Evolutionary conservation across 2,329 filamentous ascomycete species (phyloP).

Genomic region (Tolypocladium ovalisporum): DNA sequence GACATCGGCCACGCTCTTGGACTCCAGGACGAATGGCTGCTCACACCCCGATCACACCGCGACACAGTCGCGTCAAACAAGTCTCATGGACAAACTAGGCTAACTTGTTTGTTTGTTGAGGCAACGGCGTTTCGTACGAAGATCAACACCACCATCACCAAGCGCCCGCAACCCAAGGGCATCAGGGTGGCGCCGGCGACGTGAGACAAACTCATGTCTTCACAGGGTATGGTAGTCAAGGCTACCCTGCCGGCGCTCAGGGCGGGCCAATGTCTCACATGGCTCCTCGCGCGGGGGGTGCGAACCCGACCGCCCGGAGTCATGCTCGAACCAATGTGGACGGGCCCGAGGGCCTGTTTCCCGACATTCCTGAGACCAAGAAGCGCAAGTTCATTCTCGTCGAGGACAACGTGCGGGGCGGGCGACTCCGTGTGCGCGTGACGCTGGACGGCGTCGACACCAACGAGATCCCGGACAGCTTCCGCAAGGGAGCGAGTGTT

Average conservation of each 20-base stretch:
- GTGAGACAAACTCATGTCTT: constrained; percentile 68
- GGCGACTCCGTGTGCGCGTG: constrained; percentile 77
- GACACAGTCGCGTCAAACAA: not conserved
- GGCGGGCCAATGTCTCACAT: constrained; percentile 56
- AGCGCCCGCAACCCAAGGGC: constrained; percentile 41
- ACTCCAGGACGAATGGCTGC: not conserved
- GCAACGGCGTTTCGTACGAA: constrained; percentile 51
- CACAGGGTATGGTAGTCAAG: constrained; percentile 54
- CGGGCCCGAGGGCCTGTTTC: constrained; percentile 64
- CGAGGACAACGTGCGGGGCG: constrained; percentile 74
- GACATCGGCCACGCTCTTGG: not conserved
- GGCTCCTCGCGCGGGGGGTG: constrained; percentile 23
- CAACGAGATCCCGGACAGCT: constrained; percentile 91
- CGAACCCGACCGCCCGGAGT: constrained; percentile 22
- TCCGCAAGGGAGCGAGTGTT: constrained; percentile 80
- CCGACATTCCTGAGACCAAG: constrained; percentile 79
- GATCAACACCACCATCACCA: constrained; percentile 58
- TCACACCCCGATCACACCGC: not conserved
- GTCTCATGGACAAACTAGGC: constrained; percentile 8
- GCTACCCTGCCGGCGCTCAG: constrained; percentile 35
- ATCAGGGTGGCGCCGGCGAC: constrained; percentile 44
- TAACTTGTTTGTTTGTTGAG: constrained; percentile 30
- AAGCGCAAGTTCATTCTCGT: constrained; percentile 95
- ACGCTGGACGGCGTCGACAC: constrained; percentile 90
- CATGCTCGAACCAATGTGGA: constrained; percentile 37